These are phyloP conservation scores for Apiospora hydei DNA, from an alignment of 2,329 filamentous ascomycete genomes.

Conservation along the genomic window DNA sequence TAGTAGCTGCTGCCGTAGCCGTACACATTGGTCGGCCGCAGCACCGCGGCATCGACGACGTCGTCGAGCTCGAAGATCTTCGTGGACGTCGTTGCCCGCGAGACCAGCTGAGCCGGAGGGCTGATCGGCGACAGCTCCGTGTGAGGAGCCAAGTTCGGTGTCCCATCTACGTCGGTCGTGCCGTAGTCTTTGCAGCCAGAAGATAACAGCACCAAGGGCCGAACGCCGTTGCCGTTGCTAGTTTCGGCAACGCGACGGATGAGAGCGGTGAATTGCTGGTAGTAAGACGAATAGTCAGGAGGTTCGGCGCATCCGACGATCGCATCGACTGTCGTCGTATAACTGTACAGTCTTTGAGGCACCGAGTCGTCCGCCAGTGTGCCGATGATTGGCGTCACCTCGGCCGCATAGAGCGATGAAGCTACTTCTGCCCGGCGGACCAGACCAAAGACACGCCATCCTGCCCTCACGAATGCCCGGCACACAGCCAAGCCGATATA, in stretches of 20 bases:
- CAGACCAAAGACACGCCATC: constrained; percentile 54
- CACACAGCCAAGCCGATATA: constrained; percentile 56
- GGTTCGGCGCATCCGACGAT: constrained; percentile 53
- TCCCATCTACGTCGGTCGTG: constrained; percentile 42
- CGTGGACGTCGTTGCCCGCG: constrained; percentile 43
- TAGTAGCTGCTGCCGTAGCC: constrained; percentile 55
- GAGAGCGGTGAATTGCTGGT: constrained; percentile 44
- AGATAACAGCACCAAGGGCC: constrained; percentile 53
- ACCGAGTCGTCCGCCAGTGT: constrained; percentile 44
- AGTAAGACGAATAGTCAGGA: constrained; percentile 49
- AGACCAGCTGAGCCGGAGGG: constrained; percentile 35
- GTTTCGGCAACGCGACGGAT: constrained; percentile 43
- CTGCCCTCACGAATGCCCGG: constrained; percentile 53
- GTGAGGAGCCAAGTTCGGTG: constrained; percentile 47
- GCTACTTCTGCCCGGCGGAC: constrained; percentile 45
- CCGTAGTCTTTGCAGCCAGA: constrained; percentile 61
- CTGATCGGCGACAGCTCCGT: constrained; percentile 51
- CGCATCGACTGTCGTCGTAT: constrained; percentile 47
- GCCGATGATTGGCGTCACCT: constrained; percentile 51
- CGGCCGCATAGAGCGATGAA: constrained; percentile 41
- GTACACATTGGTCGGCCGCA: constrained; percentile 56
- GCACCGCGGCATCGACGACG: constrained; percentile 51
- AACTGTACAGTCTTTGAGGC: constrained; percentile 37
- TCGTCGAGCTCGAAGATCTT: constrained; percentile 47
- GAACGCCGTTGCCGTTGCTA: constrained; percentile 43